Base-by-base conservation (phyloP, 2,329 filamentous ascomycete genomes). In the Penicillium expansum region DNA sequence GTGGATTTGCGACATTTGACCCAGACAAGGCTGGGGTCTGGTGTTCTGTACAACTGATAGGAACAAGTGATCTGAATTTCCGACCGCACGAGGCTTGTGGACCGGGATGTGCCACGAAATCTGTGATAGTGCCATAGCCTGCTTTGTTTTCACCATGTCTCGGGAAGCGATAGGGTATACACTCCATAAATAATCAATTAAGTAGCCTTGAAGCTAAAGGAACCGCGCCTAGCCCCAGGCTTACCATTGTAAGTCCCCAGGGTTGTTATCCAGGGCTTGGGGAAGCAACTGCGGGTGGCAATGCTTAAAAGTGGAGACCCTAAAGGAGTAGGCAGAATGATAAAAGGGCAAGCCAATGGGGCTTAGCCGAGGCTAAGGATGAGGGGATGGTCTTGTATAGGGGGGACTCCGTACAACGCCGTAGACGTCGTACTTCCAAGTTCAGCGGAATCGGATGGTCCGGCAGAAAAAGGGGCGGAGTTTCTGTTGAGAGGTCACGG, bases 391-490 rank as follows among this genome's bases (percentile, higher is more conserved):
- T 13, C n/a, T 52, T 35, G 49, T 29, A 47, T 16, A 20, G n/a
- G n/a, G n/a, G 29, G 27, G 30, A 22, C 20, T 48, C 33, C 11
- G 2, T 41, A 1, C 33, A 18, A 37, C 33, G 33, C 10, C 14
- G 33, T 30, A 30, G n/a, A 24, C 48, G 20, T 27, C 24, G 22
- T 29, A 33, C 8, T 27, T 20, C 38, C 13, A 29, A n/a, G n/a
- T n/a, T n/a, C n/a, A n/a, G n/a, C n/a, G n/a, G n/a, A n/a, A n/a
- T 37, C 30, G 22, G 41, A 35, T 18, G 39, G 8, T 18, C 22
- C 10, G 30, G 32, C 14, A 16, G 24, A 30, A 14, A 45, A 56
- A 30, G 48, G 53, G 54, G 54, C 54, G 54, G 48, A 56, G 54
- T 29, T 14, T 37, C 10, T 27, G 20, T 41, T 47, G 50, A 13